Evolutionary conservation across 2,329 filamentous ascomycete species (phyloP).

Genomic region (Fusarium xyrophilum): DNA sequence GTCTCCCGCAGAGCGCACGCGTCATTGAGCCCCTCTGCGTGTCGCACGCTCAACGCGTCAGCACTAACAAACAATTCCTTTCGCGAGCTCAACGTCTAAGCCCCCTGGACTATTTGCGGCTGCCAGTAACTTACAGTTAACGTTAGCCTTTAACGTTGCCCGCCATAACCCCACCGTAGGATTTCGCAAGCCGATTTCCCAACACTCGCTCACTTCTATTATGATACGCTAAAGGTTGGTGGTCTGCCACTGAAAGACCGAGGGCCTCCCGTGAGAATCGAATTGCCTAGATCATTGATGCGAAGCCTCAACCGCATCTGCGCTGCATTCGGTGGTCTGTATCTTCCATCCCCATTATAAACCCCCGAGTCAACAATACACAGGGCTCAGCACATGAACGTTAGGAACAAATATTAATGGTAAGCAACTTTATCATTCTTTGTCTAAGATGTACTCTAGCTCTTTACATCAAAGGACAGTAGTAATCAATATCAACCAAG

Average conservation of each 20-base stretch:
- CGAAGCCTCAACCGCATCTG: neutral
- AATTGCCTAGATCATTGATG: neutral
- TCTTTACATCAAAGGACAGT: neutral
- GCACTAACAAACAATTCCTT: neutral
- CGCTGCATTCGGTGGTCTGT: no score
- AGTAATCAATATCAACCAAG: neutral
- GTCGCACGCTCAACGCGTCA: neutral
- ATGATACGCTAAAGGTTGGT: neutral
- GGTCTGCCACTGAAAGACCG: accelerated
- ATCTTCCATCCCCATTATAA: no score
- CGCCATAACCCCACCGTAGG: neutral
- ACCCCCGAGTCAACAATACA: no score
- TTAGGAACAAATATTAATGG: neutral
- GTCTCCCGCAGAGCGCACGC: neutral
- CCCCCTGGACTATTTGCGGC: neutral
- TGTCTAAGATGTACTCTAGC: neutral
- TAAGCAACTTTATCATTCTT: neutral
- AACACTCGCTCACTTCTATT: neutral
- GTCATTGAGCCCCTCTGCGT: accelerated
- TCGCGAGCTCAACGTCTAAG: neutral
- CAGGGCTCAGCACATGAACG: no score
- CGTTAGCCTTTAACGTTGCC: no score
- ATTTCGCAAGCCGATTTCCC: neutral
- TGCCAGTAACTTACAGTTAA: no score
- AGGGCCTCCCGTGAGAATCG: neutral